Evolutionary conservation across 208 protist genomes (phyloP), one percentile per base, ranked within the genome.

Genomic region (Plasmodiophora brassicae): DNA sequence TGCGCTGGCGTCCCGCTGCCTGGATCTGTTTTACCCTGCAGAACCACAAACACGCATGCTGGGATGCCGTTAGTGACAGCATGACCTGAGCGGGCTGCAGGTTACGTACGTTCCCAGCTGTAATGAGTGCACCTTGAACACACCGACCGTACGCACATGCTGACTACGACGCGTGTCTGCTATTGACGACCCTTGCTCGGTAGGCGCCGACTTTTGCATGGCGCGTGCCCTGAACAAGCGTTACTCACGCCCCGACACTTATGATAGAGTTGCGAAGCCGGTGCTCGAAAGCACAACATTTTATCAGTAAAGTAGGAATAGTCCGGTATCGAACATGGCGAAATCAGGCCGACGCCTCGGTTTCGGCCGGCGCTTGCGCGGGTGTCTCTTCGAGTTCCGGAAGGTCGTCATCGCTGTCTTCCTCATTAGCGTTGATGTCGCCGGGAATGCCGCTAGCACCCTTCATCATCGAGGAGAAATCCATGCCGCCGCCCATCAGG

Each of bases 401-500:
- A 14, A 78, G n/a, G 5, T 78, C 65, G n/a, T 78, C 65, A 32
- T 78, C 65, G n/a, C 65, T 78, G n/a, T 78, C 65, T 32, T 78
- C 14, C n/a, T 78, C 65, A 44, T 78, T 38, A 28, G 14, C 50
- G 25, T 57, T 25, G 25, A 57, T 25, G 25, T 14, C 50, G 25
- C 50, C 50, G 41, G 65, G 65, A 5, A 38, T 38, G 41, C 65
- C 65, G 14, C 50, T 25, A 78, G 32, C 41, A 32, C n/a, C n/a
- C 65, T 78, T 78, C 65, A 78, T 78, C 65, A 78, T 78, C 10
- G 65, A 78, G 65, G 65, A n/a, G 65, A 78, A 32, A 78, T 78
- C 65, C 65, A 78, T 78, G 20, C n/a, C n/a, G 65, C 65, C 65
- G 5, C 65, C 65, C 65, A 78, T 78, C 32, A 78, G 32, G n/a